Conservation (phyloP, 1,284 basidiomycete species). For the Boletus subluridellus region DNA sequence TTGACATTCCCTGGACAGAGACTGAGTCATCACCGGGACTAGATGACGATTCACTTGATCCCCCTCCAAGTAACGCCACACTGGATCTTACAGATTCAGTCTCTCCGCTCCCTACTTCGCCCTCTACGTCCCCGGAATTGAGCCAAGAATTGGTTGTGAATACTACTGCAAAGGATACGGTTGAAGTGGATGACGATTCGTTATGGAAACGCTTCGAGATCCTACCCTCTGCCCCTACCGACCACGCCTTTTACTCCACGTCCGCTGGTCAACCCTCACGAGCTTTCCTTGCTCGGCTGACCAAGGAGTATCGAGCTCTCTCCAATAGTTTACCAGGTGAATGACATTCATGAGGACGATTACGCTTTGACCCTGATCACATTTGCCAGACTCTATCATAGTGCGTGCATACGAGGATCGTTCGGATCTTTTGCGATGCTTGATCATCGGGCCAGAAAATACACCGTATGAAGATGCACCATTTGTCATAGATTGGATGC, state of each 20-base stretch:
- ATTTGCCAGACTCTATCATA: conserved; percentile 58
- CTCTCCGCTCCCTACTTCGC: conserved; percentile 30
- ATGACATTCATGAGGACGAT: conserved; percentile 16
- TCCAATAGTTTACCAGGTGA: conserved; percentile 77
- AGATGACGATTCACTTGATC: conserved; percentile 21
- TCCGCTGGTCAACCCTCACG: conserved; percentile 63
- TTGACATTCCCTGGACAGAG: conserved; percentile 30
- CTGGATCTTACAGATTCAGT: conserved; percentile 24
- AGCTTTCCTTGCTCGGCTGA: conserved; percentile 69
- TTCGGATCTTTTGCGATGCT: conserved; percentile 77
- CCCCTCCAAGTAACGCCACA: conserved; percentile 12
- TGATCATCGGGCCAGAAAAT: conserved; percentile 91
- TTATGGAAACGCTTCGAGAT: conserved; percentile 78
- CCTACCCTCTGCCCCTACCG: conserved; percentile 66
- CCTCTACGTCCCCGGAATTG: conserved; percentile 33
- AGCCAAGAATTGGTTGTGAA: conserved; percentile 35
- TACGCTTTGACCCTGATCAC: neutral
- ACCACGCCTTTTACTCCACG: conserved; percentile 76
- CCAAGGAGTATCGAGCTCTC: conserved; percentile 82
- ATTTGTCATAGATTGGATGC: conserved; percentile 91
- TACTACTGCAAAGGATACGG: conserved; percentile 19
- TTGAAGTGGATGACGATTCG: conserved; percentile 32
- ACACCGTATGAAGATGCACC: conserved; percentile 93
- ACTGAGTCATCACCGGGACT: conserved; percentile 17
- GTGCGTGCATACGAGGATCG: conserved; percentile 79